Evolutionary conservation across 2,329 filamentous ascomycete species (phyloP), one percentile per base, ranked within the genome.

Genomic region (Xylariaceae sp.): DNA sequence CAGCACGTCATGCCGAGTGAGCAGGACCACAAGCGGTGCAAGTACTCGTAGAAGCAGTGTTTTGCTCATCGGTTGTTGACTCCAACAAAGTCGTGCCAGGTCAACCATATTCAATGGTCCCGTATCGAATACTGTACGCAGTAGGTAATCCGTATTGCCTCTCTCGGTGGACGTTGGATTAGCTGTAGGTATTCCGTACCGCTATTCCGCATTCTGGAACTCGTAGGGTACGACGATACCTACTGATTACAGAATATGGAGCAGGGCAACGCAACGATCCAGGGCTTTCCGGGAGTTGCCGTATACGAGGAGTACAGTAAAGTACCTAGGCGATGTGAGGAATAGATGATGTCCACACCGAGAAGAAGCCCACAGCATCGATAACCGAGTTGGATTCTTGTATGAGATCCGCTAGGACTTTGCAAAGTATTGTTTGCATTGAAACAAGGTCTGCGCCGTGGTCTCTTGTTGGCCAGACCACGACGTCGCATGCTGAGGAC

Each of bases 1-100:
- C 56, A 52, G 51, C 60, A 58, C 61, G 62, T 58, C 54, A 54
- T 53, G 37, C 17, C 51, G n/a, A 13, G 8, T n/a, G 55, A 30
- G 23, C 23, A 30, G 23, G 23, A 30, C 23, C 23, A 30, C 23
- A 30, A 30, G 23, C 23, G 23, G 23, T 30, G 23, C 23, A 30
- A 30, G 23, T 30, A 30, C 23, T 30, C 23, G 23, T 30, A 30
- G 23, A 30, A 30, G 23, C 23, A 30, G 23, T 30, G 23, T 30
- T 30, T 30, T 30, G 4, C 23, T 30, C 23, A 5, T 30, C 23
- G 23, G 23, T 30, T 30, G 23, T 30, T 30, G 23, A 30, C 23
- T 30, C 23, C 23, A 30, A 30, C 23, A 30, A 30, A 30, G 23
- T 30, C 23, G 23, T 30, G 23, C 23, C 23, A 30, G 23, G 23